A percentile compares a stretch with the other conserved stretches of the same genome.
Conservation (phyloP, 1,284 basidiomycete species). For the Crucibulum cyathiforme region DNA sequence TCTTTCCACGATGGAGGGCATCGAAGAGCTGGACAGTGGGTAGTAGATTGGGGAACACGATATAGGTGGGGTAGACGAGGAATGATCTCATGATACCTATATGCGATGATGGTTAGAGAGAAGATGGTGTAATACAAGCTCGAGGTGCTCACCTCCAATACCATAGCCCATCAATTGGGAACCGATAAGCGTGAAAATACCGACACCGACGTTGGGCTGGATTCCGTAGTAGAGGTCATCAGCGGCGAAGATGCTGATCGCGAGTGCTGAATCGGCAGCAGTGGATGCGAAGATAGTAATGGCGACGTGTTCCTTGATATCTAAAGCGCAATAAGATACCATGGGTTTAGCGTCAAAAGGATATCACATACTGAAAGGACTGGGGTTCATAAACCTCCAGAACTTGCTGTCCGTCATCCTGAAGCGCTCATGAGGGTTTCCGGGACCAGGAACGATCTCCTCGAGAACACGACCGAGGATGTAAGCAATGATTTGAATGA, state of each 20-base stretch:
- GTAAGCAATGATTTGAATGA: constrained; percentile 51
- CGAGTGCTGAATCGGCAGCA: constrained; percentile 53
- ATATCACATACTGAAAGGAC: constrained; percentile 53
- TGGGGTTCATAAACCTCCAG: constrained; percentile 57
- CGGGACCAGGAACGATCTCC: constrained; percentile 54
- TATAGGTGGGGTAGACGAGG: constrained; percentile 52
- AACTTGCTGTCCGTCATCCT: constrained; percentile 46
- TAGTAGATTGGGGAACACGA: constrained; percentile 48
- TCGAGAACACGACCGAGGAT: constrained; percentile 46
- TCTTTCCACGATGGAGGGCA: constrained; percentile 57
- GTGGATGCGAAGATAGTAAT: constrained; percentile 64
- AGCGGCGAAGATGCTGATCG: constrained; percentile 56
- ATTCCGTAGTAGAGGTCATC: constrained; percentile 58
- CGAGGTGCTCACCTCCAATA: constrained; percentile 45
- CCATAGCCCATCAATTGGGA: constrained; percentile 64
- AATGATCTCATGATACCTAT: constrained; percentile 42
- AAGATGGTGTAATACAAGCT: background rate
- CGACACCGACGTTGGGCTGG: constrained; percentile 51
- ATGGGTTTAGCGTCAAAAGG: background rate
- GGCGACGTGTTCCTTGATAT: constrained; percentile 66
- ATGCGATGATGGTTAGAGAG: background rate
- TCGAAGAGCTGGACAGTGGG: constrained; percentile 61
- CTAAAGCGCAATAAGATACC: constrained; percentile 21
- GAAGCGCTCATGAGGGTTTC: constrained; percentile 30
- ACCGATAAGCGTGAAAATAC: constrained; percentile 51